phyloP scores from a whole-genome alignment of 495 filamentous ascomycete genomes.

The Glutinoglossum americanum region DNA sequence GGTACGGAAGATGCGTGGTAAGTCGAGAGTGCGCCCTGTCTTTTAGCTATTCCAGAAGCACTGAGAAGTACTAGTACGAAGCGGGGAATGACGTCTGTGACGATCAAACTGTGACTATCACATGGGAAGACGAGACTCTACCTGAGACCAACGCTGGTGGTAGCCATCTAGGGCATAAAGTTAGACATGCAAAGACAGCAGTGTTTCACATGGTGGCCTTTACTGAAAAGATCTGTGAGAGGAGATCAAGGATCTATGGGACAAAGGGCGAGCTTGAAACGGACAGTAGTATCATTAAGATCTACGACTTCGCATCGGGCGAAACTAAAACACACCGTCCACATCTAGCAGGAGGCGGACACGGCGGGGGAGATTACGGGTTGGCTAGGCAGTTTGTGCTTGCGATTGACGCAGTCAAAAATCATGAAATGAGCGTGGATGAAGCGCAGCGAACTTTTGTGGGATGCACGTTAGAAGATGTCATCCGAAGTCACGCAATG shows the following conservation, averaged over 20 bases:
- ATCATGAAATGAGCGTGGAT: constrained; percentile 37
- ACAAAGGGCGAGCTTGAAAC: constrained; percentile 69
- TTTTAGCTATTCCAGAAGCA: not conserved
- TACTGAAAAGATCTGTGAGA: constrained; percentile 66
- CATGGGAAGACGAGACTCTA: constrained; percentile 30
- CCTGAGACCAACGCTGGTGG: not conserved
- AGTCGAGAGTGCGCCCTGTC: not conserved
- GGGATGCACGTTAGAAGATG: constrained; percentile 66
- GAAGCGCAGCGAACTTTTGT: constrained; percentile 56
- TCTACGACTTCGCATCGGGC: constrained; percentile 40
- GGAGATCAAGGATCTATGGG: constrained; percentile 67
- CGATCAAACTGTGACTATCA: constrained; percentile 70
- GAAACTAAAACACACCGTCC: constrained; percentile 26
- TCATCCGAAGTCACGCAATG: constrained; percentile 70
- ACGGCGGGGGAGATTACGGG: constrained; percentile 80
- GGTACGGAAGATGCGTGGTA: constrained; percentile 77
- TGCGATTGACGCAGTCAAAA: constrained; percentile 64
- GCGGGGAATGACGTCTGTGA: constrained; percentile 80
- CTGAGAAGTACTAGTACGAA: constrained; percentile 31
- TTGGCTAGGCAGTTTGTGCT: constrained; percentile 57
- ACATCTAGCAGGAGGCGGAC: constrained; percentile 27
- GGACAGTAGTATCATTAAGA: constrained; percentile 40
- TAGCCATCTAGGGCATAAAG: not conserved
- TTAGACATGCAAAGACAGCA: constrained; percentile 56
- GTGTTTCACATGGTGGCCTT: constrained; percentile 86